Evolutionary conservation across 2,329 filamentous ascomycete genomes (phyloP).

Genomic region (Colletotrichum sansevieriae): DNA sequence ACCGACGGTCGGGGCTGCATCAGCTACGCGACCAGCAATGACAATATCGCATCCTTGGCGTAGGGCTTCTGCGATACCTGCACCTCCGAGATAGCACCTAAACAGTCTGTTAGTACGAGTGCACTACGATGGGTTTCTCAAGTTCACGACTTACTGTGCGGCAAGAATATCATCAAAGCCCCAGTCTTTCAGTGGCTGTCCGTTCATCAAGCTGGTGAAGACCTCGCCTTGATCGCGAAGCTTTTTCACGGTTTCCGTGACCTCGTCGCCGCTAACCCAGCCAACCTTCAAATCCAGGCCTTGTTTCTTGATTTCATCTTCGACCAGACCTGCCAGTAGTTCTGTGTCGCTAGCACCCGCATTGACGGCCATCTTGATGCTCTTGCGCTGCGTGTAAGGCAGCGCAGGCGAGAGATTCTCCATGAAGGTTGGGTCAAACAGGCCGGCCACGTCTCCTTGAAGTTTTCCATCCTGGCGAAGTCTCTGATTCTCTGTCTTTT

Average conservation of each 20-base stretch:
- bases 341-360: slow-evolving; percentile 55
- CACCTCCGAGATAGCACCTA: slow-evolving; percentile 43
- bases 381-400: slow-evolving; percentile 45
- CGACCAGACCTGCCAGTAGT: slow-evolving; percentile 49
- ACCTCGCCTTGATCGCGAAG: slow-evolving; percentile 43
- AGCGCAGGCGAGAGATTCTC: slow-evolving; percentile 50
- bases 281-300: slow-evolving; percentile 52
- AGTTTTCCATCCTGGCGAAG: slow-evolving; percentile 43
- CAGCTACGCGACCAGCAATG: slow-evolving; percentile 62
- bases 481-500: slow-evolving; percentile 46
- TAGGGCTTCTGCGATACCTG: slow-evolving; percentile 41
- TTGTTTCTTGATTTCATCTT: slow-evolving; percentile 47
- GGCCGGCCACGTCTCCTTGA: slow-evolving; percentile 41
- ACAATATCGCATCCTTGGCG: slow-evolving; percentile 58
- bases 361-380: slow-evolving; percentile 55
- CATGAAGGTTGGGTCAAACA: slow-evolving; percentile 51
- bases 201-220: slow-evolving; percentile 46
- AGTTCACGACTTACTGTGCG: not conserved
- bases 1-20: slow-evolving; percentile 66
- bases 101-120: not conserved
- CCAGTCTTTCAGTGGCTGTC: slow-evolving; percentile 45
- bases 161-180: slow-evolving; percentile 42
- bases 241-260: slow-evolving; percentile 46
- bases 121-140: rapidly evolving
- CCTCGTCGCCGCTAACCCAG: slow-evolving; percentile 55